Percentiles rank a stretch among this genome's conserved stretches.
These are phyloP conservation scores for Selenicereus undatus DNA, from an alignment of 148 eudicot genomes.

Conservation along the genomic window DNA sequence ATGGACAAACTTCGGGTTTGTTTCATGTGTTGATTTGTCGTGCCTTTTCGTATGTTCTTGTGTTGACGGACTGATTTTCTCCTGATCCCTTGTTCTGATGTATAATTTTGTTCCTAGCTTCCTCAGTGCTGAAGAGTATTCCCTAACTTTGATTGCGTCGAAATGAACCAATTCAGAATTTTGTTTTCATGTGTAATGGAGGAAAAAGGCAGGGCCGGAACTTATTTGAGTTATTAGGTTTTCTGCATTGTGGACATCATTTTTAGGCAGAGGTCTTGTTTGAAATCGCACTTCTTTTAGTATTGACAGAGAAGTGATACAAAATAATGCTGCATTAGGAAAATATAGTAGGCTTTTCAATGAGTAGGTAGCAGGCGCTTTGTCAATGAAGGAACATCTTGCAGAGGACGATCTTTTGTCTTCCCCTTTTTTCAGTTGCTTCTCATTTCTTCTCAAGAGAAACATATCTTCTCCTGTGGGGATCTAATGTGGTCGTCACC, in stretches of 20 bases:
- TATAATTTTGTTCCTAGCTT: not conserved
- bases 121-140: not conserved
- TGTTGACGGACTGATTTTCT: not conserved
- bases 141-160: not conserved
- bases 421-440: slow-evolving; percentile 18
- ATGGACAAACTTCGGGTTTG: not conserved
- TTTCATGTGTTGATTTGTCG: not conserved
- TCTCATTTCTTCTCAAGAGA: not conserved
- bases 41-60: not conserved
- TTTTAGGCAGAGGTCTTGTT: not conserved
- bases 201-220: not conserved
- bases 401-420: not conserved
- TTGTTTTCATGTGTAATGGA: not conserved
- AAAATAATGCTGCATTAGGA: not conserved
- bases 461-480: slow-evolving; percentile 25
- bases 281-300: not conserved
- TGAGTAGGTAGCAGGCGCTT: slow-evolving; percentile 9
- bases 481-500: slow-evolving; percentile 35
- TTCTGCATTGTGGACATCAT: not conserved
- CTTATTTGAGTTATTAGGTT: not conserved
- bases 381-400: not conserved
- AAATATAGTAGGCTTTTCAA: not conserved
- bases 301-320: not conserved
- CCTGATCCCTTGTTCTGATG: not conserved
- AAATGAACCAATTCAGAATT: not conserved